Percentiles rank a stretch among this genome's conserved stretches.
Evolutionary conservation across 192 early-diverging fungal species (phyloP).

Genomic region (Gigaspora rosea): DNA sequence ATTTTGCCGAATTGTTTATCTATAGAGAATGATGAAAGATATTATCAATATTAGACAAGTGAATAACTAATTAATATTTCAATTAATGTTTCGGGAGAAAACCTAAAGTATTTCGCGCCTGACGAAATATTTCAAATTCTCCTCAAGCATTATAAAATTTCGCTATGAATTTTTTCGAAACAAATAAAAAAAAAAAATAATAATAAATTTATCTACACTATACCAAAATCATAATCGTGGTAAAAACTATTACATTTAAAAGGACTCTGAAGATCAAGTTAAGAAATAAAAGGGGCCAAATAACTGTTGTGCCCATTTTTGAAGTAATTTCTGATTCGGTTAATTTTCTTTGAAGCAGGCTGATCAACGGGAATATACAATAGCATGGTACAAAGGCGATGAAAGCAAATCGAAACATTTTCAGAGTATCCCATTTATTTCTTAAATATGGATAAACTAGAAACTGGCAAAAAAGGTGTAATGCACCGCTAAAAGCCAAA

Average conservation of each 20-base stretch:
- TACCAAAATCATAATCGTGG: slow-evolving; percentile 57
- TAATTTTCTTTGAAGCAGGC: slow-evolving; percentile 26
- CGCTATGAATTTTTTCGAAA: too few relatives aligned
- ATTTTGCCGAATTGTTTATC: slow-evolving; percentile 56
- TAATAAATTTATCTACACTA: slow-evolving; percentile 12
- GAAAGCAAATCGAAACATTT: slow-evolving; percentile 40
- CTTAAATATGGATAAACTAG: slow-evolving; percentile 47
- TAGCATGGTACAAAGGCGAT: slow-evolving; percentile 44
- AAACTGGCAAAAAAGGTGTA: slow-evolving; percentile 48
- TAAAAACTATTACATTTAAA: slow-evolving; percentile 44
- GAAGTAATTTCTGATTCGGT: not conserved
- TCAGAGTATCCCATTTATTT: slow-evolving; percentile 36
- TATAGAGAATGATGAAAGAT: slow-evolving; percentile 13
- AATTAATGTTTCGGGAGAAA: not conserved
- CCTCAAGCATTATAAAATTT: too few relatives aligned
- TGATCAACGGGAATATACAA: slow-evolving; percentile 44
- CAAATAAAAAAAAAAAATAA: not conserved
- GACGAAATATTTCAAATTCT: too few relatives aligned
- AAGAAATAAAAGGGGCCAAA: not conserved
- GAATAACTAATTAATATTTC: not conserved
- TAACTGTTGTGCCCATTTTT: not conserved
- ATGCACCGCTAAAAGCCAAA: slow-evolving; percentile 46
- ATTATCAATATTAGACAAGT: not conserved
- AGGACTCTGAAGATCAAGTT: slow-evolving; percentile 7
- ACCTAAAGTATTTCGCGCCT: too few relatives aligned